These are phyloP conservation scores for Coemansia asiatica DNA, from an alignment of 192 early-diverging fungal genomes.

Conservation along the genomic window DNA sequence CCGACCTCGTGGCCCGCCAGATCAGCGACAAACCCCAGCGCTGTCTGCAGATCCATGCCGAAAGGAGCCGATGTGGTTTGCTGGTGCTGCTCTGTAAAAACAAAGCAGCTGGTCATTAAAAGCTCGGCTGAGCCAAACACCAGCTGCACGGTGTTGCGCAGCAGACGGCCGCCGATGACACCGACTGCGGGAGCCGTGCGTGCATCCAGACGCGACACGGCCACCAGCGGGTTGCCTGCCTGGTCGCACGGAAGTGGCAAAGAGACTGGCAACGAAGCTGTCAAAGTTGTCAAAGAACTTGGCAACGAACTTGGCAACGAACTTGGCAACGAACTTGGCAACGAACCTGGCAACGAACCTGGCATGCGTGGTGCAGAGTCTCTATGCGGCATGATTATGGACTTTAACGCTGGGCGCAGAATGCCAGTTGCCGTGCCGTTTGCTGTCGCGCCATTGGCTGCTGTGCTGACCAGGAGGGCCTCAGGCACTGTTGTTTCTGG, in stretches of 20 bases:
- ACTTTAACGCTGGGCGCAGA: not conserved
- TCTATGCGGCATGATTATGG: too few relatives aligned
- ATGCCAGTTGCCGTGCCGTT: not conserved
- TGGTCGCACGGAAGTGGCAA: not conserved
- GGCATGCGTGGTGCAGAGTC: not conserved
- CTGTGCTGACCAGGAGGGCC: not conserved
- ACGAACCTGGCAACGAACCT: not conserved
- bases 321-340: too few relatives aligned
- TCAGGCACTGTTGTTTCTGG: not conserved
- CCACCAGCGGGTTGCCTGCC: slow-evolving; percentile 19
- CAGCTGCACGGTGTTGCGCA: slow-evolving; percentile 31
- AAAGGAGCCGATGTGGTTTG: too few relatives aligned
- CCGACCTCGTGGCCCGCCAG: not conserved
- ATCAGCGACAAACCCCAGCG: slow-evolving; percentile 15
- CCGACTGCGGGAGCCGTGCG: slow-evolving; percentile 25
- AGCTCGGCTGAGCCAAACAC: slow-evolving; percentile 19
- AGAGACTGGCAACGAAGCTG: too few relatives aligned
- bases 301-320: too few relatives aligned
- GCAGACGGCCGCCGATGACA: slow-evolving; percentile 19
- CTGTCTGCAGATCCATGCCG: slow-evolving; percentile 27
- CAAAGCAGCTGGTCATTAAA: slow-evolving; percentile 29
- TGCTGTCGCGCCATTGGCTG: not conserved
- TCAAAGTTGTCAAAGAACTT: too few relatives aligned
- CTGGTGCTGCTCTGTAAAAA: not conserved
- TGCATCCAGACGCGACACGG: slow-evolving; percentile 28